Percentiles rank a stretch among this genome's conserved stretches.
Conservation (phyloP, 2,329 filamentous ascomycete genomes). For the Fusarium sp. region DNA sequence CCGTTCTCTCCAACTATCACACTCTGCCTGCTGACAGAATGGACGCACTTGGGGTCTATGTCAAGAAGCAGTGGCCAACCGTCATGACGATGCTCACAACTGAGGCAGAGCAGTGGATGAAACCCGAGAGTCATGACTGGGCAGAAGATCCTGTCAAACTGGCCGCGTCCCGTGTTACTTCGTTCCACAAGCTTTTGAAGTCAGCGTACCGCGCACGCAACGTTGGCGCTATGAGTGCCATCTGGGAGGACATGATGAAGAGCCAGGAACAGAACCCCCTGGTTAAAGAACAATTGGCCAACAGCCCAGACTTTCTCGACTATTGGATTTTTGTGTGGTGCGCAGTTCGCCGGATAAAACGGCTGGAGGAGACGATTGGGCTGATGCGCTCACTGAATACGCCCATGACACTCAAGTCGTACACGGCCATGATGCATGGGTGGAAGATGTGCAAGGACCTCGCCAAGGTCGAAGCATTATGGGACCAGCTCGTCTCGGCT, state of each 20-base stretch:
- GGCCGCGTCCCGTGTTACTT: conserved; percentile 12
- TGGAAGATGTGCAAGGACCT: conserved; percentile 70
- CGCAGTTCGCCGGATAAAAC: conserved; percentile 43
- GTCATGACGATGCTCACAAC: conserved; percentile 38
- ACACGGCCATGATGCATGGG: conserved; percentile 78
- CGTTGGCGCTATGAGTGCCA: conserved; percentile 39
- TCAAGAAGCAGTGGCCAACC: conserved; percentile 43
- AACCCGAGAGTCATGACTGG: background rate
- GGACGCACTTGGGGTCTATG: conserved; percentile 39
- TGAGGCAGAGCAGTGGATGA: conserved; percentile 37
- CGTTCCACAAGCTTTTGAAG: conserved; percentile 45
- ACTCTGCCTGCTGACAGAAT: conserved; percentile 32
- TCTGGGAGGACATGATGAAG: conserved; percentile 49
- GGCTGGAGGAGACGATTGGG: conserved; percentile 51
- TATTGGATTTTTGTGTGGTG: conserved; percentile 55
- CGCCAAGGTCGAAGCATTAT: conserved; percentile 72
- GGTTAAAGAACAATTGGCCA: conserved; percentile 44
- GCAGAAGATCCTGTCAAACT: conserved; percentile 5
- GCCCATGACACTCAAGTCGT: conserved; percentile 71
- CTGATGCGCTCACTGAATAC: conserved; percentile 61
- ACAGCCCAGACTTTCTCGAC: conserved; percentile 50
- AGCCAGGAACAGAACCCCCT: conserved; percentile 37
- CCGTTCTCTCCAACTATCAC: conserved; percentile 26
- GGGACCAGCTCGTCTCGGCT: conserved; percentile 69
- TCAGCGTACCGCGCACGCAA: conserved; percentile 45